These are phyloP conservation scores for Daldinia childiae DNA, from an alignment of 495 filamentous ascomycete genomes.

Conservation along the genomic window DNA sequence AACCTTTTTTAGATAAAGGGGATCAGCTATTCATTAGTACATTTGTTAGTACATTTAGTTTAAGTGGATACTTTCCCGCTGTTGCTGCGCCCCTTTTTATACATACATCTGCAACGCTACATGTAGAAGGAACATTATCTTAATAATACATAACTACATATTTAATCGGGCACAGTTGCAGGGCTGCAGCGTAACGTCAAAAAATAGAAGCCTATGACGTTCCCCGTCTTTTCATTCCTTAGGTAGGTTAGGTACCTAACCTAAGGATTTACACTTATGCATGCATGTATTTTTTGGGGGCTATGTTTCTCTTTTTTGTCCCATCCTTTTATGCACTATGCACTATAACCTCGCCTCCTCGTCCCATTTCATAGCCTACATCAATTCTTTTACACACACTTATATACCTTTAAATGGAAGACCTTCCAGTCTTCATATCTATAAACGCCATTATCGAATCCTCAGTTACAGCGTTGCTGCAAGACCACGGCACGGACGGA, in stretches of 20 bases:
- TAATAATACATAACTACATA: too few species aligned
- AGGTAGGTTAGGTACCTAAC: constrained; percentile 6
- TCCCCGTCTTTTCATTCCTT: constrained; percentile 3
- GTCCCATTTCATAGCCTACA: not conserved
- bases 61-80: not conserved
- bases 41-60: not conserved
- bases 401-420: not conserved
- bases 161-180: too few species aligned
- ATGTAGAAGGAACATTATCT: too few species aligned
- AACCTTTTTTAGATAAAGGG: constrained; percentile 13
- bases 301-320: constrained; percentile 13
- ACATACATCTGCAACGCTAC: too few species aligned
- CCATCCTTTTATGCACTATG: not conserved
- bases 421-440: constrained; percentile 8
- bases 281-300: constrained; percentile 21
- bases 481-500: constrained; percentile 10
- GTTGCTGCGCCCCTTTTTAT: not conserved
- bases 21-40: not conserved
- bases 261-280: too few species aligned
- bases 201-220: constrained; percentile 39
- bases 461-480: constrained; percentile 17
- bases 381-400: too few species aligned
- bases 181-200: constrained; percentile 2
- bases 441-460: constrained; percentile 2
- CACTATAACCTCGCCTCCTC: constrained; percentile 13